Evolutionary conservation across 208 protist genomes (phyloP).

Genomic region (Vickermania spadyakhi): DNA sequence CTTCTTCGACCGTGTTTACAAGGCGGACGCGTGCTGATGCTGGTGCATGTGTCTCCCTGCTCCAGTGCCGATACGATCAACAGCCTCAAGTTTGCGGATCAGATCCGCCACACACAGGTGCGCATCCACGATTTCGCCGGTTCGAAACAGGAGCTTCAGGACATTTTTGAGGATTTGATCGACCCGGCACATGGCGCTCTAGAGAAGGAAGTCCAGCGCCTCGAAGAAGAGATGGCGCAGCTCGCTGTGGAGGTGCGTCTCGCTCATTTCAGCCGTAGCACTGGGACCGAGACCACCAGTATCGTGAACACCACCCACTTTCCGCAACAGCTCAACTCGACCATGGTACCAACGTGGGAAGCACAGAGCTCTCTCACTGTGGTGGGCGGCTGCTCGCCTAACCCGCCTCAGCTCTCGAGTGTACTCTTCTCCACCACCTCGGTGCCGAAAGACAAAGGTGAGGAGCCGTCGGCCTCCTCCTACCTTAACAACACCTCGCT

Average conservation of each 20-base stretch:
- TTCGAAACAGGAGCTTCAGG: constrained; percentile 42
- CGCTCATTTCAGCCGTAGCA: constrained; percentile 26
- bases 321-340: too few species aligned
- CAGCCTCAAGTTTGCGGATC: constrained; percentile 77
- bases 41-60: constrained; percentile 79
- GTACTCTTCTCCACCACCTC: neutral
- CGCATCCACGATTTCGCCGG: constrained; percentile 45
- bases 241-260: constrained; percentile 76
- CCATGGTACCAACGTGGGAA: too few species aligned
- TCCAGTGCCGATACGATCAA: constrained; percentile 50
- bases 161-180: constrained; percentile 66
- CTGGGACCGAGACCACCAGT: neutral
- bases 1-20: constrained; percentile 82
- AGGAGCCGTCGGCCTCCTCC: neutral
- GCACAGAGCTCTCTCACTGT: constrained; percentile 1
- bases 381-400: neutral
- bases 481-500: neutral
- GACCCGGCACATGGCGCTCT: constrained; percentile 49
- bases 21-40: constrained; percentile 57
- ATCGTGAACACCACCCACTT: too few species aligned
- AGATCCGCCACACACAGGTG: constrained; percentile 69
- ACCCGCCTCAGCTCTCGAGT: neutral
- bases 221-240: constrained; percentile 34
- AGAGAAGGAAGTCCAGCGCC: constrained; percentile 28
- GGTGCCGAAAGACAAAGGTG: neutral